phyloP scores from a whole-genome alignment of 1,139 yeast genomes.

The Protomyces inouyei region DNA sequence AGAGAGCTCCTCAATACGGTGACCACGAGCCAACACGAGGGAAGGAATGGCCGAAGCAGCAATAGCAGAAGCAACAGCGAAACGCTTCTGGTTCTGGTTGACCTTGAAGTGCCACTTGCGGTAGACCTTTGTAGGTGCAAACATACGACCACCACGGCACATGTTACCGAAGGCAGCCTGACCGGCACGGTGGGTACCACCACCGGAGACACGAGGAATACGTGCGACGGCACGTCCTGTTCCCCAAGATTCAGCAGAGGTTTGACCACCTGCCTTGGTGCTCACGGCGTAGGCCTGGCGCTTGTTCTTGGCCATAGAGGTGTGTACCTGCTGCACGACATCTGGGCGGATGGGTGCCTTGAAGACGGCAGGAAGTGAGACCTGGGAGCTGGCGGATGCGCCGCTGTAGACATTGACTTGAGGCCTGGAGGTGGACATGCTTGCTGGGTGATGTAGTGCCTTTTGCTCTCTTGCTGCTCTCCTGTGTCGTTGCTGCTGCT shows the following conservation, averaged over 20 bases:
- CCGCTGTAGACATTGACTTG: conserved; percentile 81
- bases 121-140: conserved; percentile 99
- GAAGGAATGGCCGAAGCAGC: conserved; percentile 99
- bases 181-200: conserved; percentile 99
- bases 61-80: conserved; percentile 99
- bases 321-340: conserved; percentile 97
- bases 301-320: conserved; percentile 99
- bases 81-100: conserved; percentile 99
- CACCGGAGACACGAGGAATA: conserved; percentile 99
- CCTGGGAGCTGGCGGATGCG: conserved; percentile 78
- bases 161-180: conserved; percentile 99
- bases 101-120: conserved; percentile 99
- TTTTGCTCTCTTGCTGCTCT: not conserved
- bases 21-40: conserved; percentile 99
- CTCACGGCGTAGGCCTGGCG: conserved; percentile 99
- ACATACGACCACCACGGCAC: conserved; percentile 99
- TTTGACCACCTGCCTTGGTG: conserved; percentile 99
- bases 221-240: conserved; percentile 99
- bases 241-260: conserved; percentile 99
- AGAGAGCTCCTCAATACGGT: conserved; percentile 97
- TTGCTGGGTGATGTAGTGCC: not conserved
- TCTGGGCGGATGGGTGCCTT: conserved; percentile 99
- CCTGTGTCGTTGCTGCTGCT: not conserved
- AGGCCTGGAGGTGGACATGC: conserved; percentile 29
- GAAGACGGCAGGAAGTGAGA: conserved; percentile 98